These are phyloP conservation scores for Tothia fuscella DNA, from an alignment of 2,329 filamentous ascomycete genomes.

Conservation along the genomic window DNA sequence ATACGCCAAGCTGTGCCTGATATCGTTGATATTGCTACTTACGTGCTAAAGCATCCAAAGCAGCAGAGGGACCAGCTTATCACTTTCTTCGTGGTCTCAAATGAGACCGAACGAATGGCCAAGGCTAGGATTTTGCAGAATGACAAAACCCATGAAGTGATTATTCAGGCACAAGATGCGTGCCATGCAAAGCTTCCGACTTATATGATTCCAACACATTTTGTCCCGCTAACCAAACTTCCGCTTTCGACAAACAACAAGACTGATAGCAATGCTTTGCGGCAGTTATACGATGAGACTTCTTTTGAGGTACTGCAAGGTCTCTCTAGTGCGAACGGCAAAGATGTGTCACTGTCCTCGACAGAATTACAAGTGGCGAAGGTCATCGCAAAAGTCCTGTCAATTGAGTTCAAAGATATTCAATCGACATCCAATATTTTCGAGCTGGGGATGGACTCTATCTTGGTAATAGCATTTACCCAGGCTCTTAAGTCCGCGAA, in stretches of 20 bases:
- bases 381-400: constrained; percentile 43
- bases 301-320: constrained; percentile 49
- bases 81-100: constrained; percentile 46
- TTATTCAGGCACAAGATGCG: constrained; percentile 28
- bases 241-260: constrained; percentile 87
- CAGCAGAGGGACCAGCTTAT: constrained; percentile 75
- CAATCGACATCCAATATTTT: constrained; percentile 57
- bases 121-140: constrained; percentile 11
- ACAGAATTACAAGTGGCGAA: constrained; percentile 38
- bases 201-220: constrained; percentile 87
- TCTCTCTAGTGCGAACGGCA: constrained; percentile 24
- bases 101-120: background rate
- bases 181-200: constrained; percentile 59
- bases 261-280: constrained; percentile 61
- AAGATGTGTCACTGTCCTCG: constrained; percentile 17
- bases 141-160: constrained; percentile 12
- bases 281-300: constrained; percentile 51
- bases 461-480: constrained; percentile 64
- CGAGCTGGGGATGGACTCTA: constrained; percentile 78
- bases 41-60: constrained; percentile 59
- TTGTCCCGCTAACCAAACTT: constrained; percentile 58
- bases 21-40: constrained; percentile 60
- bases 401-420: constrained; percentile 33
- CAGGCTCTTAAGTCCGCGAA: constrained; percentile 51
- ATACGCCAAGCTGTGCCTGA: constrained; percentile 49